Conservation (phyloP, 2,329 filamentous ascomycete species). For the Sporothrix brasiliensis region DNA sequence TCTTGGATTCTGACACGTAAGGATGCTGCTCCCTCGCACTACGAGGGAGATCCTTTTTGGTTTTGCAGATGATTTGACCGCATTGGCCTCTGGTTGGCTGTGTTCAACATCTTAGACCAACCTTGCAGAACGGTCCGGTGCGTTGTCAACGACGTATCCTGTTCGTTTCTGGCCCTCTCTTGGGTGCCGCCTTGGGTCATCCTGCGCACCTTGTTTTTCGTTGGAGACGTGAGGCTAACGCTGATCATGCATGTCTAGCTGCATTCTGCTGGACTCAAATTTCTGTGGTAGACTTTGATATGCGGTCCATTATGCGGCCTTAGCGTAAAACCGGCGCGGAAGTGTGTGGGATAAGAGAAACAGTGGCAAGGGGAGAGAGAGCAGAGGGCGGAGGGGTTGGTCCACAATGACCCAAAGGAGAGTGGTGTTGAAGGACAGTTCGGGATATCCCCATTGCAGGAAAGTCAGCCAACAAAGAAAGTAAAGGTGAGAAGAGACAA, state of each 20-base stretch:
- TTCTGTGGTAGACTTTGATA: not conserved
- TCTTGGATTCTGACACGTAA: not conserved
- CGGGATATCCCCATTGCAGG: constrained; percentile 11
- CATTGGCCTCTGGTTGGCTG: constrained; percentile 1
- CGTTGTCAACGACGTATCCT: constrained; percentile 6
- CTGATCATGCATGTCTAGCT: constrained; percentile 24
- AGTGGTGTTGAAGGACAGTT: constrained; percentile 4
- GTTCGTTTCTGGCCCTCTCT: constrained; percentile 15
- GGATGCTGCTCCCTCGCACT: not conserved
- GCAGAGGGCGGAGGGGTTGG: not conserved
- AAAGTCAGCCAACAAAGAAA: not conserved
- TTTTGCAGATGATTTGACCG: not conserved
- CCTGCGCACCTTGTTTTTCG: not conserved
- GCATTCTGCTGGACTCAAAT: not conserved
- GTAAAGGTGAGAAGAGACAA: not conserved
- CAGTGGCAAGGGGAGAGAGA: not conserved
- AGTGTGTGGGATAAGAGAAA: not conserved
- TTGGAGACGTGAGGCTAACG: constrained; percentile 1
- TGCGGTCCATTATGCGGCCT: constrained; percentile 3
- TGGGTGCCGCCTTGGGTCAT: constrained; percentile 1
- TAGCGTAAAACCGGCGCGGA: not conserved
- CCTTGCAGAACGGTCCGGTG: constrained; percentile 14
- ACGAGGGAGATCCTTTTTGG: too few species aligned
- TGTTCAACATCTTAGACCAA: too few species aligned
- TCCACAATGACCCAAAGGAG: not conserved